Conservation (phyloP, 2,329 filamentous ascomycete genomes). For the Hymenotorrendiella dingleyae region DNA sequence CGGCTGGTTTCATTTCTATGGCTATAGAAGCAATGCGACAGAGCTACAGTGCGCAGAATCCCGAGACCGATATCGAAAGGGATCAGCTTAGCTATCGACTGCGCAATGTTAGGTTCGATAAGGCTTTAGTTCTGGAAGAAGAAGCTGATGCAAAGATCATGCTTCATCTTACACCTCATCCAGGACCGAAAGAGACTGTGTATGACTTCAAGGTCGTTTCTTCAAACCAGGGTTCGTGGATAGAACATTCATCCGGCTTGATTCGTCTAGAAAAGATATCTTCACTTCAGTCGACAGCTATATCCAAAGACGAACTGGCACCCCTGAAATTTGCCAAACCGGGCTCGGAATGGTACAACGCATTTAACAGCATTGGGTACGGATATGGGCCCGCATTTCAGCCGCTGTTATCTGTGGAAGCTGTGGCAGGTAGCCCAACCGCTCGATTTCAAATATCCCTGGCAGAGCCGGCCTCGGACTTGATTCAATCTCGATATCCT, state of each 20-base stretch:
- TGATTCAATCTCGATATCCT: slow-evolving; percentile 8
- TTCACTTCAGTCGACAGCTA: background rate
- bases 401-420: slow-evolving; percentile 10
- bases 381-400: slow-evolving; percentile 22
- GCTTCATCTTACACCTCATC: slow-evolving; percentile 3
- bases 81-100: slow-evolving; percentile 7
- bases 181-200: slow-evolving; percentile 12
- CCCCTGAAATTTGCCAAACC: slow-evolving; percentile 2
- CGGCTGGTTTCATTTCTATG: slow-evolving; percentile 16
- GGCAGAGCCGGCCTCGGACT: slow-evolving; percentile 1
- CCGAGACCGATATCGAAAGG: slow-evolving; percentile 4
- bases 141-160: background rate
- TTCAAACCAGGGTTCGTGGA: slow-evolving; percentile 19
- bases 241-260: slow-evolving; percentile 9
- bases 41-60: background rate
- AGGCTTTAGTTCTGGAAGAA: slow-evolving; percentile 6
- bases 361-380: slow-evolving; percentile 18
- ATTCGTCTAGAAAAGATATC: background rate
- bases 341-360: slow-evolving; percentile 15
- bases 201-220: slow-evolving; percentile 27
- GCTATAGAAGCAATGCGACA: slow-evolving; percentile 19
- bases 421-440: background rate
- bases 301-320: background rate
- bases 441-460: slow-evolving; percentile 5
- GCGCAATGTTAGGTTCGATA: slow-evolving; percentile 7